phyloP scores from a whole-genome alignment of 83 land plant species.

The Picea abies region DNA sequence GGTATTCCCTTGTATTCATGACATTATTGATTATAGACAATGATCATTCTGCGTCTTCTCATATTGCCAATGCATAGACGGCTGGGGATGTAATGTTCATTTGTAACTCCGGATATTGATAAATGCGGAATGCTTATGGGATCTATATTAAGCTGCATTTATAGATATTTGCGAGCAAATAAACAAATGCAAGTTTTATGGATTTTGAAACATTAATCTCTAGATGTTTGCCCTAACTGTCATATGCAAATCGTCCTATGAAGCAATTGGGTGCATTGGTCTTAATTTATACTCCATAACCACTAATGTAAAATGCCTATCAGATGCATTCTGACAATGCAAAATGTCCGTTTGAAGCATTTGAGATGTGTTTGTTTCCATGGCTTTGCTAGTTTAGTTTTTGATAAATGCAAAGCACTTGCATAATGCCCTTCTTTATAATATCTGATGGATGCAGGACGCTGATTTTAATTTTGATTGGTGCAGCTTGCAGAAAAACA shows the following conservation, averaged over 20 bases:
- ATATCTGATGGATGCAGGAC: neutral
- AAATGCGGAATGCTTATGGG: neutral
- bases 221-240: neutral
- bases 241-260: neutral
- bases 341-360: neutral
- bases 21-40: neutral
- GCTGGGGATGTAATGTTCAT: neutral
- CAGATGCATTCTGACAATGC: neutral
- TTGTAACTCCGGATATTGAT: neutral
- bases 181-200: neutral
- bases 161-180: neutral
- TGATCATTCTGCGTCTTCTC: neutral
- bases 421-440: neutral
- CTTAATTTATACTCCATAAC: neutral
- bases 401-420: neutral
- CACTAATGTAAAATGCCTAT: neutral
- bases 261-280: neutral
- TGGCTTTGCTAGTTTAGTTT: neutral
- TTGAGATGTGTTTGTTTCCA: neutral
- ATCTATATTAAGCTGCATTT: neutral
- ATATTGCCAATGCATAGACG: neutral
- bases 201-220: neutral
- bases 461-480: conserved; percentile 7
- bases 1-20: neutral
- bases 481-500: conserved; percentile 48